Conservation (phyloP, 768 basidiomycete species). For the Hygrocybe coccinea region DNA sequence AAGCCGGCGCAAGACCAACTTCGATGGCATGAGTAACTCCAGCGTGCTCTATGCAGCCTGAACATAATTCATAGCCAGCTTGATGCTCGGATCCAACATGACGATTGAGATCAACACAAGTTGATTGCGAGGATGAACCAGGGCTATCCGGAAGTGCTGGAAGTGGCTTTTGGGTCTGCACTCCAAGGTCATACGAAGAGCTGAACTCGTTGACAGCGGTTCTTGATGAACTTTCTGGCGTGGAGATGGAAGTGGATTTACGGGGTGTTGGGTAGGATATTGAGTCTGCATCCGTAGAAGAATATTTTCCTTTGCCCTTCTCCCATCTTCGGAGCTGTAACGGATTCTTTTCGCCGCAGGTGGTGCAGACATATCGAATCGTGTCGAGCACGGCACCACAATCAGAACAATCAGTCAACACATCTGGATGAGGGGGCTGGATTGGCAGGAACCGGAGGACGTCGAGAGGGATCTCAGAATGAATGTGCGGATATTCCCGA, state of each 20-base stretch:
- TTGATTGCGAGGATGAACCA: constrained; percentile 20
- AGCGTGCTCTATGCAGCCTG: constrained; percentile 67
- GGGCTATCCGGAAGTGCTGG: constrained; percentile 37
- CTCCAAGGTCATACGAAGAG: constrained; percentile 16
- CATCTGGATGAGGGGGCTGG: constrained; percentile 48
- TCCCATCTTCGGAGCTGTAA: constrained; percentile 20
- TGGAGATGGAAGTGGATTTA: constrained; percentile 24
- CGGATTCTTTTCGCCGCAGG: constrained; percentile 76
- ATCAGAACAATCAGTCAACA: constrained; percentile 76
- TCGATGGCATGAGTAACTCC: constrained; percentile 77
- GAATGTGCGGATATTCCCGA: constrained; percentile 26
- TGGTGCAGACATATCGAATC: constrained; percentile 87
- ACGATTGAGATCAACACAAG: constrained; percentile 16
- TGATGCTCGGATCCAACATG: constrained; percentile 17
- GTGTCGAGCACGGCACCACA: constrained; percentile 71
- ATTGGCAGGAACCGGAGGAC: constrained; percentile 49
- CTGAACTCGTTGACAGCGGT: constrained; percentile 34
- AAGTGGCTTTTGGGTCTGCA: constrained; percentile 39
- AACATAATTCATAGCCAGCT: constrained; percentile 80
- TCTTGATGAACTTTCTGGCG: constrained; percentile 33
- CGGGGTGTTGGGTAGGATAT: constrained; percentile 30
- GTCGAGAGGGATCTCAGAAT: constrained; percentile 39
- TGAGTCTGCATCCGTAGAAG: constrained; percentile 13
- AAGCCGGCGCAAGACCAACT: constrained; percentile 45
- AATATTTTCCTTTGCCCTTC: constrained; percentile 51